Base-by-base conservation (phyloP, 2,329 filamentous ascomycete genomes). In the Pestalotiopsis sp. region DNA sequence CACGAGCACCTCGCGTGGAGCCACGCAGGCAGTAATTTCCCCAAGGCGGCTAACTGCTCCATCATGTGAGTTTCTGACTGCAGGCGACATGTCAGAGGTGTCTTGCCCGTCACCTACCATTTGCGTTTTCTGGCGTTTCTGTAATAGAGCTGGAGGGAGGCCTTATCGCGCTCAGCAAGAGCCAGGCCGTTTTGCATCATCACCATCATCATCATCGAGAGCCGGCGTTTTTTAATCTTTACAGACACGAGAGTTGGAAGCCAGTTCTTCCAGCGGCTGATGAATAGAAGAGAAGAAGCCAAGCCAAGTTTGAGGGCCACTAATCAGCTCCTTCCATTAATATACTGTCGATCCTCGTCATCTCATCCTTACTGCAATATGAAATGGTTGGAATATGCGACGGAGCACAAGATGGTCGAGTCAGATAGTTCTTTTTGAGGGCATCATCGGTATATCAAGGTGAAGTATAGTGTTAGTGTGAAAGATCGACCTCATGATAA, bases 1-100 rank as follows among this genome's bases (percentile, higher is more conserved):
- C 84, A 84, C 75, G 83, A 84, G 69, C 88, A 90, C 71, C 79
- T 90, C 36, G 85, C 85, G 72, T 90, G 88, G 88, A 80, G 83
- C 70, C 88, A 90, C 71, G 52, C 52, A 27, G 78, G 81, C 1
- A 73, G 81, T 11, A 77, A 80, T 45, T 75, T 82, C 66, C 81
- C 82, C 7, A 73, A 74, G 2, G 72, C 79, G 56, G 77, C 75
- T 12, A 84, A 75, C 41, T 89, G 87, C 71, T 71, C 68, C 59
- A 72, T 87, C 59, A 87, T 87, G 85, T 87, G 78, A 77, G n/a
- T 17, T 36, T 20, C 31, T 14, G 58, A 49, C 41, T 49, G 41
- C n/a, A 36, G 31, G 31, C 31, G 3, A n/a, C 41, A 49, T n/a
- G 41, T n/a, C n/a, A n/a, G 13, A 49, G 41, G 13, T 17, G 13